phyloP scores from a whole-genome alignment of 345 rosid species.

The Bruguiera parviflora region DNA sequence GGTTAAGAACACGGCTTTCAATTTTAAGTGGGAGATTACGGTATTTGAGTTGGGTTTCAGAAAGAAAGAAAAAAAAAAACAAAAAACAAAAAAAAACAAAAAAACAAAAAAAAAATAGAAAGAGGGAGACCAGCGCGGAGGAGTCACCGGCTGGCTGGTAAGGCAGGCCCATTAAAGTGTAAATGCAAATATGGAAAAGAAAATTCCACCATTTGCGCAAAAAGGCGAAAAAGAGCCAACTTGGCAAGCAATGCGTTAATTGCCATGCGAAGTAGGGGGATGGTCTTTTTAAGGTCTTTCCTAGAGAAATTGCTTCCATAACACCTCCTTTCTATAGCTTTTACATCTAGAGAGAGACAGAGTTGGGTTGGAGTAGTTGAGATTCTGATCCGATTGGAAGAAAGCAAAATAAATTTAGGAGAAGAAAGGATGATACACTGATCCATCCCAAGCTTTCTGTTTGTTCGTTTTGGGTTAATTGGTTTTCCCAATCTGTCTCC shows the following conservation, averaged over 20 bases:
- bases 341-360: conserved; percentile 6
- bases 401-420: conserved; percentile 19
- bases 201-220: conserved; percentile 18
- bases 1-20: too few relatives aligned
- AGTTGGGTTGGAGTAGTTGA: conserved; percentile 36
- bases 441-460: conserved; percentile 31
- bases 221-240: conserved; percentile 12
- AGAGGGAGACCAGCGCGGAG: too few relatives aligned
- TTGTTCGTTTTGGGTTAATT: conserved; percentile 44
- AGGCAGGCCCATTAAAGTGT: too few relatives aligned
- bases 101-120: too few relatives aligned
- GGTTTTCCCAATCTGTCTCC: conserved; percentile 40
- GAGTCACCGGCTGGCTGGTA: too few relatives aligned
- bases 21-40: too few relatives aligned
- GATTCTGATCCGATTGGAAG: conserved; percentile 34
- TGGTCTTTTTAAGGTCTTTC: conserved; percentile 15
- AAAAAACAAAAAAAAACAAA: too few relatives aligned
- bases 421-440: conserved; percentile 18
- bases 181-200: too few relatives aligned
- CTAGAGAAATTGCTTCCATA: conserved; percentile 22
- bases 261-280: background rate
- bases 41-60: too few relatives aligned
- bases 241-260: conserved; percentile 20
- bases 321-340: background rate
- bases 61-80: too few relatives aligned